Evolutionary conservation across 2,329 filamentous ascomycete species (phyloP).

Genomic region (Exophiala spinifera): DNA sequence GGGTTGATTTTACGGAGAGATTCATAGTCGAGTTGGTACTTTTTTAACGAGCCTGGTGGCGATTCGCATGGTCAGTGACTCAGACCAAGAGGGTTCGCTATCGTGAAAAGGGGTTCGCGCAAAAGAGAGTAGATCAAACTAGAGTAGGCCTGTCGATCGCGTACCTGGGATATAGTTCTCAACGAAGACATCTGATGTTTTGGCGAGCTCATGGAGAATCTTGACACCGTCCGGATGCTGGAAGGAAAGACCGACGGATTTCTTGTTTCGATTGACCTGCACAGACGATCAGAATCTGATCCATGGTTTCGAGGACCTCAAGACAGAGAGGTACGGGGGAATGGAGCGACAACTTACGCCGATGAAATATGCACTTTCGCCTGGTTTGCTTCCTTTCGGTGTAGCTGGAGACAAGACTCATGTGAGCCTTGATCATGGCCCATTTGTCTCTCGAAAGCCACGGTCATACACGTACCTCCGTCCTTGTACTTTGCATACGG

Average conservation of each 20-base stretch:
- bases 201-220: conserved; percentile 79
- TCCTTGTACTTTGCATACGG: conserved; percentile 79
- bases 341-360: conserved; percentile 63
- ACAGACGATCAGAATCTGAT: not conserved
- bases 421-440: not conserved
- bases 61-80: not conserved
- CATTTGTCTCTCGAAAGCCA: not conserved
- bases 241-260: conserved; percentile 87
- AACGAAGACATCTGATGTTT: conserved; percentile 85
- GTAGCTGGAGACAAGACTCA: conserved; percentile 3
- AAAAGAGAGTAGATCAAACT: too few species aligned
- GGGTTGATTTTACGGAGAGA: conserved; percentile 80
- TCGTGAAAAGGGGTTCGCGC: not conserved
- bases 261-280: conserved; percentile 95
- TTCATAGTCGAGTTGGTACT: conserved; percentile 87
- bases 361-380: conserved; percentile 93
- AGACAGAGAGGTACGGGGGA: not conserved
- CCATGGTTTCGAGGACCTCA: not conserved
- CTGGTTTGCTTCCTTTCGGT: conserved; percentile 48
- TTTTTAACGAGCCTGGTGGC: conserved; percentile 57
- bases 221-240: conserved; percentile 78
- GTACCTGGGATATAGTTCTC: conserved; percentile 94
- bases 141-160: not conserved
- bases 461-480: conserved; percentile 49
- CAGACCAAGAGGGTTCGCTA: not conserved